Evolutionary conservation across 805 yeast genomes (phyloP), one percentile per base, ranked within the genome.

Genomic region (Starmera caribaea): DNA sequence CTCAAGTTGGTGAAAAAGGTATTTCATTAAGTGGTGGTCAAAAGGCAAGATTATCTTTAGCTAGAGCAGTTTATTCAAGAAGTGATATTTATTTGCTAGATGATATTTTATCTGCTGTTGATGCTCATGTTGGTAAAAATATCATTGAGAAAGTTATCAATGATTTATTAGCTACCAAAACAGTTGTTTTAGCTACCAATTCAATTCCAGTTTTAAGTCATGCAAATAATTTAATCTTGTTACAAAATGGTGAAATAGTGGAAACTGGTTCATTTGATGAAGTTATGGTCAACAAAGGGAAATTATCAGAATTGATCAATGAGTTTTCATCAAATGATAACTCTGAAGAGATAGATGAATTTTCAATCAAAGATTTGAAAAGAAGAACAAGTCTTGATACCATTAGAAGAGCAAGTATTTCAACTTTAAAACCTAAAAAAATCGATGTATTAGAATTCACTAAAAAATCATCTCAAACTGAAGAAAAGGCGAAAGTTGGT

Each of bases 81-180:
- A 67, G 73, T 2, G 83, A 79, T 55, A 63, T 79, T 7, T 71
- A 73, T 42, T 53, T 80, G 32, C 47, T 80, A 39, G 88, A 80
- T 59, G 88, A 80, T 53, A 67, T 80, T 21, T 61, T 80, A 41
- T 72, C 81, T 46, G 87, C 87, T 2, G 88, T 80, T 15, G 88
- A 80, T 61, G 76, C 83, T 3, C 79, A 79, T 52, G 88, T 80
- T 37, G 76, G 81, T 35, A 70, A 65, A 44, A 89, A 82, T 53
- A 67, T 89, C 50, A 78, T 81, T 46, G 77, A 76, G 47, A 76
- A 81, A 52, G 95, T 87, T 17, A 51, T 76, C 14, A 63, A 67
- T 30, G 83, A 83, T 21, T 46, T 79, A 12, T 58, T 79, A 37
- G 60, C 62, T 8, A 55, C 69, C 3, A 77, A 76, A 47, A 73